Conservation (phyloP, 257 asterid genomes). For the Solanum dulcamara region DNA sequence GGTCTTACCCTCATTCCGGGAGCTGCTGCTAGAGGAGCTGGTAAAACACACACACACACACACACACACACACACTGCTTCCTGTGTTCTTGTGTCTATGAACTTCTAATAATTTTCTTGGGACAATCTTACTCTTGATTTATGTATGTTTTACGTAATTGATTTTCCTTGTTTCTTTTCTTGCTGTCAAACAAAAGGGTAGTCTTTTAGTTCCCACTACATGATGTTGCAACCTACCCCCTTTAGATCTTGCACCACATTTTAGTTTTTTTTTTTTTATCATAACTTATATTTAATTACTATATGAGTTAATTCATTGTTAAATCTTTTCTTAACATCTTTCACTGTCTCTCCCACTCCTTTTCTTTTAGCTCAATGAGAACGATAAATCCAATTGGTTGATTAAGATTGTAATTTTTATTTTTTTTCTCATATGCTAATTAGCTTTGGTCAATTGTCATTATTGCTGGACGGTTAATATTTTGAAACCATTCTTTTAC, state of each 20-base stretch:
- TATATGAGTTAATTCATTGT: neutral
- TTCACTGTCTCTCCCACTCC: neutral
- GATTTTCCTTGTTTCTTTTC: neutral
- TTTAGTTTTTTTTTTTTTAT: neutral
- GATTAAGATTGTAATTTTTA: neutral
- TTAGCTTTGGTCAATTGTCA: neutral
- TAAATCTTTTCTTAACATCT: neutral
- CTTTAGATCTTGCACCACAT: neutral
- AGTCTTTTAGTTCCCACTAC: neutral
- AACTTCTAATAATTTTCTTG: neutral
- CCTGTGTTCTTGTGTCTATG: neutral
- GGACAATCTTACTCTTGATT: neutral
- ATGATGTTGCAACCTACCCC: neutral
- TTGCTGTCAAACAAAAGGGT: neutral
- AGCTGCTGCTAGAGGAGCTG: conserved; percentile 82
- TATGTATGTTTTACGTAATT: neutral
- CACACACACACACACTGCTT: neutral
- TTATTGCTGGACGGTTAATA: neutral
- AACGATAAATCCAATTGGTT: neutral
- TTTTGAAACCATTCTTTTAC: neutral
- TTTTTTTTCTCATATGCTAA: neutral
- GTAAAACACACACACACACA: conserved; percentile 19
- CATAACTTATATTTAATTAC: too few relatives aligned
- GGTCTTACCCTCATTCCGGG: conserved; percentile 70
- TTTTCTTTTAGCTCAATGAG: neutral